Evolutionary conservation across 345 rosid species (phyloP).

Genomic region (Angophora floribunda): DNA sequence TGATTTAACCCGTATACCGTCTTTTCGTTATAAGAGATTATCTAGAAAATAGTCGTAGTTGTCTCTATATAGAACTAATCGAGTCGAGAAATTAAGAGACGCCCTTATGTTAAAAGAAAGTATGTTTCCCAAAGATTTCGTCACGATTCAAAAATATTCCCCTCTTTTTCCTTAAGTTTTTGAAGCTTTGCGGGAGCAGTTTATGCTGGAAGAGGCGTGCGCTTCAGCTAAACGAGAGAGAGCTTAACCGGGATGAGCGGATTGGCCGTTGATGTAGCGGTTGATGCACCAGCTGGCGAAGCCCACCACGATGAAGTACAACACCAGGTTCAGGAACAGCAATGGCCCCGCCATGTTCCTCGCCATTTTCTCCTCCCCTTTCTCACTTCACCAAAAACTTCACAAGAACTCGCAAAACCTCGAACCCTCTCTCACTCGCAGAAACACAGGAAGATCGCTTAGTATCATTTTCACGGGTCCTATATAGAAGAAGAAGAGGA

Average conservation of each 20-base stretch:
- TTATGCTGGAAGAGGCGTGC: background rate
- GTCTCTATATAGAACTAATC: background rate
- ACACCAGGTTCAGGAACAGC: constrained; percentile 72
- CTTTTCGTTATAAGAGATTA: too few relatives aligned
- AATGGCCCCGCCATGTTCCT: constrained; percentile 79
- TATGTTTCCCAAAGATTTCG: background rate
- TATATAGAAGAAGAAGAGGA: background rate
- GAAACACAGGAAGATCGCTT: background rate
- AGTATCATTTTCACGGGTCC: background rate
- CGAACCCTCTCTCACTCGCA: background rate
- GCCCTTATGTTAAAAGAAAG: background rate
- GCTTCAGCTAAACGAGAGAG: background rate
- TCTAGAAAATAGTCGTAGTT: background rate
- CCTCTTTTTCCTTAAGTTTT: background rate
- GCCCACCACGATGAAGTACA: constrained; percentile 67
- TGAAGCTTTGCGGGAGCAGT: background rate
- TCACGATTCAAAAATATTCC: background rate
- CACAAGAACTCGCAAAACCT: background rate
- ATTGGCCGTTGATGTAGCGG: constrained; percentile 62
- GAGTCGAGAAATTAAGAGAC: background rate
- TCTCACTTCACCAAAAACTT: background rate
- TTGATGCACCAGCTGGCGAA: constrained; percentile 87
- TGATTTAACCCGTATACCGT: background rate
- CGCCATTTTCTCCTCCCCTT: constrained; percentile 20
- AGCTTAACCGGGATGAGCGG: constrained; percentile 49